These are phyloP conservation scores for Syncephalastrum racemosum DNA, from an alignment of 371 early-diverging fungal genomes.

Conservation along the genomic window DNA sequence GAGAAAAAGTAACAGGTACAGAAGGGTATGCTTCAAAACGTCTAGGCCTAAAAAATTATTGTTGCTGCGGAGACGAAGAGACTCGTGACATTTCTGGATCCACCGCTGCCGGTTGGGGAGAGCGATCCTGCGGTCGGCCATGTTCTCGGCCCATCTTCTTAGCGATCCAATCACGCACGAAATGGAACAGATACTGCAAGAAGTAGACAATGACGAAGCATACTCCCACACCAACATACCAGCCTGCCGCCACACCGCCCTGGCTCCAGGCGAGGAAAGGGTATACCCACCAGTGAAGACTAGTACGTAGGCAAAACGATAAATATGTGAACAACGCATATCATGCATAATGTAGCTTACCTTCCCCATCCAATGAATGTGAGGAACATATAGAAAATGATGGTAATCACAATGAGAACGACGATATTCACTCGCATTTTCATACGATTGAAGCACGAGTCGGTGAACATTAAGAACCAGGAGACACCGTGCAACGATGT, in stretches of 20 bases:
- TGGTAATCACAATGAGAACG: constrained; percentile 30
- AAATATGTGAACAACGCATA: neutral
- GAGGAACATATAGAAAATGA: constrained; percentile 51
- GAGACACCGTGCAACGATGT: constrained; percentile 55
- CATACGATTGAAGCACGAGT: constrained; percentile 54
- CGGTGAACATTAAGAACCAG: constrained; percentile 48
- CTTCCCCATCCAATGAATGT: constrained; percentile 47
- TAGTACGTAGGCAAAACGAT: neutral
- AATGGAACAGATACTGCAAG: constrained; percentile 36
- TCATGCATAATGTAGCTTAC: constrained; percentile 17
- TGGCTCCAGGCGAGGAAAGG: constrained; percentile 54
- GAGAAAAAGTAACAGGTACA: too few relatives aligned
- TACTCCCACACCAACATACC: constrained; percentile 42
- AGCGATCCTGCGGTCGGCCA: too few relatives aligned
- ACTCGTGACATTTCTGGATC: too few relatives aligned
- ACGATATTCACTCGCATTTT: constrained; percentile 40
- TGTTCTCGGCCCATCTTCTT: constrained; percentile 30
- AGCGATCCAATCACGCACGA: constrained; percentile 26
- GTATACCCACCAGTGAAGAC: constrained; percentile 42
- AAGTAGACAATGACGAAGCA: constrained; percentile 39
- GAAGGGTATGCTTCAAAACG: too few relatives aligned
- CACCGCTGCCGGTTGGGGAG: too few relatives aligned
- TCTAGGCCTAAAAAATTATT: too few relatives aligned
- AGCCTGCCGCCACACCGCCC: constrained; percentile 39
- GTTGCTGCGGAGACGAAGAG: too few relatives aligned